A percentile compares a stretch with the other conserved stretches of the same genome.
phyloP scores from a whole-genome alignment of 2,329 filamentous ascomycete genomes.

The Neobulgaria alba region DNA sequence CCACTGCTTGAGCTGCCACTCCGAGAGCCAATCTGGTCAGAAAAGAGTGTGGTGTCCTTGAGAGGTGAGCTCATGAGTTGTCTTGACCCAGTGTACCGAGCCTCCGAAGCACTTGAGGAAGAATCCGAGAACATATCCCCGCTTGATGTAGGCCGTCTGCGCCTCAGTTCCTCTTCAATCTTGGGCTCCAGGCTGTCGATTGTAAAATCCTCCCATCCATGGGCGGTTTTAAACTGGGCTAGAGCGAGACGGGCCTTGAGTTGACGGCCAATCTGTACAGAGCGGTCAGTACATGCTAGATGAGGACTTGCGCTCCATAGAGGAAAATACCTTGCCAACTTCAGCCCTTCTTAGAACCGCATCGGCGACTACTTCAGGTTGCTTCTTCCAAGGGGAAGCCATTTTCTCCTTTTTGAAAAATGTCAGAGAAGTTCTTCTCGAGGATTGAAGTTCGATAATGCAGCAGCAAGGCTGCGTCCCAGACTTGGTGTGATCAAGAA shows the following conservation, averaged over 20 bases:
- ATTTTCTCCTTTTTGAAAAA: constrained; percentile 28
- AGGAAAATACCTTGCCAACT: constrained; percentile 57
- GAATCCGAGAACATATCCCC: constrained; percentile 79
- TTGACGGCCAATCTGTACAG: constrained; percentile 73
- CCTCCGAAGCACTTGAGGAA: constrained; percentile 67
- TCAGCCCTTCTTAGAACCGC: constrained; percentile 65
- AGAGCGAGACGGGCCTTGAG: constrained; percentile 90
- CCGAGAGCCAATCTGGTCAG: constrained; percentile 62
- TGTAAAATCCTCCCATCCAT: constrained; percentile 87
- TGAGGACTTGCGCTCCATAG: constrained; percentile 12
- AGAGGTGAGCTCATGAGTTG: constrained; percentile 71
- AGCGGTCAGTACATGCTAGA: constrained; percentile 17
- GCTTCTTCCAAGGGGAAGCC: constrained; percentile 53
- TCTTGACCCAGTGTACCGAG: constrained; percentile 54
- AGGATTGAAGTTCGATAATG: background rate
- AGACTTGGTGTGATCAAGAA: background rate
- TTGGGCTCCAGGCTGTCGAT: constrained; percentile 80
- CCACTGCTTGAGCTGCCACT: constrained; percentile 45
- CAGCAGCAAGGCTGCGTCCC: background rate
- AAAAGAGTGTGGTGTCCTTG: constrained; percentile 68
- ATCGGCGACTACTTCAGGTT: constrained; percentile 57
- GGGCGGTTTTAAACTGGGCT: constrained; percentile 94
- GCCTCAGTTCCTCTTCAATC: constrained; percentile 67
- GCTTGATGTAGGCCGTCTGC: constrained; percentile 49
- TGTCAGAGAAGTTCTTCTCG: background rate